Evolutionary conservation across 257 asterid species (phyloP), one percentile per base, ranked within the genome.

Genomic region (Salvia rosmarinus): DNA sequence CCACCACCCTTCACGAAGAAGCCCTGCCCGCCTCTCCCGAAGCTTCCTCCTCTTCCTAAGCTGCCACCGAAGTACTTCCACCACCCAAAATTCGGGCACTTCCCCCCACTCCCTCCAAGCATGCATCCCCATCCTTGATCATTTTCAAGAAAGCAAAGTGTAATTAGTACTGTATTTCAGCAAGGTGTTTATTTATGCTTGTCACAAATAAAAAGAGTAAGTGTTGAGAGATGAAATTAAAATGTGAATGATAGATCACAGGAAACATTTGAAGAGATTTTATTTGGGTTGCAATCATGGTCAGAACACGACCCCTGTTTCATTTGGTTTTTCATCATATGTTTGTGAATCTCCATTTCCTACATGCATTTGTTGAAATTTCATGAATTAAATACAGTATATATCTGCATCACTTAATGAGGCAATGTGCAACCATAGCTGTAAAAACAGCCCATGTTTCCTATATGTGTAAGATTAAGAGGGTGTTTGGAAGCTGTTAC

Each of bases 21-120:
- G 19, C 95, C 96, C 0, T 83, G 78, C 40, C 95, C 95, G 6
- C 88, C 95, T 2, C 62, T 87, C 7, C 87, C 88, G 3, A 60
- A 71, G 62, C 82, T 83, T 58, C 96, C 90, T 40, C 88, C 89
- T 4, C 35, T 79, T 40, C 97, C 86, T 1, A 75, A 80, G 70
- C 50, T 82, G 47, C 97, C 95, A 0, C 92, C 89, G 6, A 83
- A 85, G 75, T 77, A 78, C 80, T 82, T 76, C 72, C 84, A 80
- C 80, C 92, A 87, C 80, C 97, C 98, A 5, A 85, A 75, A 68
- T 44, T 81, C 55, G 87, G 87, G 9, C 64, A 68, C 47, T 79
- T 67, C 81, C 93, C 92, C 46, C 90, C 96, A 4, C 56, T 84
- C 34, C 85, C 97, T n/a, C 95, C 96, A 9, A 21, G 61, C 37